Percentiles rank a stretch among this genome's conserved stretches.
Conservation (phyloP, 83 land plant genomes). For the Isoetes engelmannii region DNA sequence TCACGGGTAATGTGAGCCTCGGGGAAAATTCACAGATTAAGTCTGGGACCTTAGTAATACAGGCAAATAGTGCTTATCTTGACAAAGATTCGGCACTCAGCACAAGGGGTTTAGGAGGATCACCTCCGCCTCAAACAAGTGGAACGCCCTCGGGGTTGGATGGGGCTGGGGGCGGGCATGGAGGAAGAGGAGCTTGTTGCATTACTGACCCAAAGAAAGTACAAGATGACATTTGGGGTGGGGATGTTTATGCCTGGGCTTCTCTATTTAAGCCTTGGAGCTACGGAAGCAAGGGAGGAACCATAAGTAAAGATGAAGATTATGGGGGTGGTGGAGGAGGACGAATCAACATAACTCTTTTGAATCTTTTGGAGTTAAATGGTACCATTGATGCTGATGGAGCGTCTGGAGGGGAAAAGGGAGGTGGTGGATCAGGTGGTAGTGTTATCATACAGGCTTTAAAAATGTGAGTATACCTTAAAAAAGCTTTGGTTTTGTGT, state of each 20-base stretch:
- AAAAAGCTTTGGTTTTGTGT: background rate
- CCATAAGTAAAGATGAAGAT: constrained; percentile 30
- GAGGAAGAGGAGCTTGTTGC: constrained; percentile 92
- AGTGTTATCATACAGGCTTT: constrained; percentile 52
- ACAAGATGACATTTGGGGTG: constrained; percentile 83
- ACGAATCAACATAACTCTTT: constrained; percentile 47
- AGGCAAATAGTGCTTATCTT: constrained; percentile 47
- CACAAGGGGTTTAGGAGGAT: constrained; percentile 67
- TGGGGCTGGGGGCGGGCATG: constrained; percentile 96
- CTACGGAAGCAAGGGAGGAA: constrained; percentile 88
- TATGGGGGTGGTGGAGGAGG: constrained; percentile 90
- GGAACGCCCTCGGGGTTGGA: constrained; percentile 74
- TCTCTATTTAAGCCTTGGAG: constrained; percentile 67
- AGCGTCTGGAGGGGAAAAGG: constrained; percentile 57
- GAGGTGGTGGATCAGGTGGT: constrained; percentile 97
- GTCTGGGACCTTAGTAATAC: constrained; percentile 54
- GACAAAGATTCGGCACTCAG: constrained; percentile 44
- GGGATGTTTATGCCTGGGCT: constrained; percentile 90
- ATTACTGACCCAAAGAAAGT: constrained; percentile 41
- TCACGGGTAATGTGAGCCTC: constrained; percentile 53
- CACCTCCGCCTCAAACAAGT: constrained; percentile 82
- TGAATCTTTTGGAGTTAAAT: constrained; percentile 47
- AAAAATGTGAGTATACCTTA: constrained; percentile 50
- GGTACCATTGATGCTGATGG: constrained; percentile 81
- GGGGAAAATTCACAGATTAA: constrained; percentile 44